Base-by-base conservation (phyloP, 2,329 filamentous ascomycete species). In the Boeremia exigua region DNA sequence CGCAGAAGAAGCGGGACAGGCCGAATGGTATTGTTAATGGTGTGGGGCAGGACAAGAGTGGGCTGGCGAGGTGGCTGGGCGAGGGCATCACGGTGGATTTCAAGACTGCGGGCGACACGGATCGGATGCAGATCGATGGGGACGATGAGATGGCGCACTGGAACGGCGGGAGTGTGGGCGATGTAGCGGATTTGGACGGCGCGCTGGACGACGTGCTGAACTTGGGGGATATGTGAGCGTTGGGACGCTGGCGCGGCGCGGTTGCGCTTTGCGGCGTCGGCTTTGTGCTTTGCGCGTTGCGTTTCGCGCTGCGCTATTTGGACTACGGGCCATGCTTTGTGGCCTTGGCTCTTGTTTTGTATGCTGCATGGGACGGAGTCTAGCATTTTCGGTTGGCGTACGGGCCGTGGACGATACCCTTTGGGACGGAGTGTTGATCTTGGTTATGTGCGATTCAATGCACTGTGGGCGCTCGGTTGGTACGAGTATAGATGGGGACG, bases 141-240 rank as follows among this genome's bases (percentile, higher is more conserved):
- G 76, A 78, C 11, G 71, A 71, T 10, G 67, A 73, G 28, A 74
- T 48, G 76, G 29, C 66, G 51, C 63, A 64, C 0, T 81, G 78
- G 76, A 68, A 70, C 36, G 78, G 78, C 4, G 75, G 68, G 0
- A 68, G 66, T n/a, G 69, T 69, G 8, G 61, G 64, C 29, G 72
- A 75, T 32, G 43, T 69, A 5, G 57, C 59, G 0, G 63, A 63
- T 14, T 40, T 75, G 59, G 67, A 75, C 55, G 57, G 64, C 14
- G 72, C 76, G 10, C 59, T 81, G 51, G 79, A 80, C 59, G 76
- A 75, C 47, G 65, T 71, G 30, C 56, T 76, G 11, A 67, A 66
- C 37, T 49, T 74, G n/a, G 71, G 66, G 0, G 64, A 69, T 28
- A 38, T 69, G 3, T 66, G 29, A 58, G 25, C 19, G 6, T 17